Percentiles rank a stretch among this genome's conserved stretches.
These are phyloP conservation scores for Colletotrichum simmondsii DNA, from an alignment of 2,329 filamentous ascomycete genomes.

Conservation along the genomic window DNA sequence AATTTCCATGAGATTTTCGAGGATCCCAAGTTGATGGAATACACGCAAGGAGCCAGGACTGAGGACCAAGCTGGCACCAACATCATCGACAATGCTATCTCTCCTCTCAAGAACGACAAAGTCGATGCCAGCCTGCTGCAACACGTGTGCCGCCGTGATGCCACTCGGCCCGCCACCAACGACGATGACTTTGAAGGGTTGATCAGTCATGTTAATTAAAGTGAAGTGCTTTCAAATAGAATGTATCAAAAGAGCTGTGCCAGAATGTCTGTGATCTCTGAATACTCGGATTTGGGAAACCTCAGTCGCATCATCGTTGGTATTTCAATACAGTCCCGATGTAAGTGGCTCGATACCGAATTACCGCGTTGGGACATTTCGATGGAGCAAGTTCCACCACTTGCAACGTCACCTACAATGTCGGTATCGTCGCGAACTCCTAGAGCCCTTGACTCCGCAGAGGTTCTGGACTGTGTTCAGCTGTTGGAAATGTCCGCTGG, in stretches of 20 bases:
- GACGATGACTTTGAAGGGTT: conserved; percentile 42
- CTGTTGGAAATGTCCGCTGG: neutral
- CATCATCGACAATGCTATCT: conserved; percentile 38
- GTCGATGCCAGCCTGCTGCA: conserved; percentile 45
- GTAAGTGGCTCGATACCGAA: neutral
- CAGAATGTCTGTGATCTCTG: neutral
- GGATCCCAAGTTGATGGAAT: conserved; percentile 45
- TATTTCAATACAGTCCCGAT: neutral
- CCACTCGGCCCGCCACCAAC: conserved; percentile 46
- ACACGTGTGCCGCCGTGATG: conserved; percentile 42
- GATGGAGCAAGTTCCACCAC: neutral
- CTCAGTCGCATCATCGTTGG: neutral
- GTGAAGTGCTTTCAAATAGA: neutral
- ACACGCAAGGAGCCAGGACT: conserved; percentile 41
- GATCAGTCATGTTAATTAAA: conserved; percentile 39
- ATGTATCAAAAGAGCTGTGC: neutral
- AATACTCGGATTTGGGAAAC: neutral
- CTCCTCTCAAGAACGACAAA: conserved; percentile 46
- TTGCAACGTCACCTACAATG: neutral
- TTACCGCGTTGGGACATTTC: neutral
- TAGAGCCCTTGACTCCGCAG: neutral
- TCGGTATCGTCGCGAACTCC: neutral
- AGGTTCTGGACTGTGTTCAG: neutral
- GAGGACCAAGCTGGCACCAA: conserved; percentile 43
- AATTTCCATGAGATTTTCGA: conserved; percentile 21